These are phyloP conservation scores for Lactifluus subvellereus DNA, from an alignment of 768 basidiomycete genomes.

Conservation along the genomic window DNA sequence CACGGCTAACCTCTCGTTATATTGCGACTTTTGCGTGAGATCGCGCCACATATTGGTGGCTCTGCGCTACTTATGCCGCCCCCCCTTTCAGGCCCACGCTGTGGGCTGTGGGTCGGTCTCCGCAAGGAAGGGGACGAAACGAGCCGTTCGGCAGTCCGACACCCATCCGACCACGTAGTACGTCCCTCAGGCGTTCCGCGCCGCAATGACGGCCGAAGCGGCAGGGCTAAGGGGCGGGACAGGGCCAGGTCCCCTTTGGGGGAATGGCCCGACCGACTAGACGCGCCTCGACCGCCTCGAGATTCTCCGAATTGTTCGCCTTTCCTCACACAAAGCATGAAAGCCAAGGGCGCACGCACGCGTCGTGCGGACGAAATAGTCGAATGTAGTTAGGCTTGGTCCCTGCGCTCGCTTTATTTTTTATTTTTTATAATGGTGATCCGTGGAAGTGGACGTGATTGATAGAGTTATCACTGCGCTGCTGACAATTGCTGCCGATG, in stretches of 20 bases:
- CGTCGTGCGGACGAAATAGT: background rate
- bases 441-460: background rate
- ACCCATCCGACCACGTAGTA: background rate
- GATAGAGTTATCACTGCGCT: background rate
- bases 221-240: background rate
- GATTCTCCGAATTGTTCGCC: background rate
- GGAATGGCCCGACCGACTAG: background rate
- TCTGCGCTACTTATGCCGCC: constrained; percentile 8
- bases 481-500: constrained; percentile 14
- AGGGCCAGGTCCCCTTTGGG: background rate
- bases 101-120: background rate
- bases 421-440: background rate
- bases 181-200: background rate
- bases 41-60: constrained; percentile 14
- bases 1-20: background rate
- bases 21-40: constrained; percentile 2
- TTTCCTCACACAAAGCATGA: background rate
- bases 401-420: background rate
- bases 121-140: background rate
- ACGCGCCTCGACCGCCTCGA: background rate
- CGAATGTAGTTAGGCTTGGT: background rate
- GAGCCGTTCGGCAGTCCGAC: background rate
- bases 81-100: background rate
- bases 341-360: background rate
- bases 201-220: background rate